These are phyloP conservation scores for Beauveria sp. DNA, from an alignment of 2,329 filamentous ascomycete genomes.

Conservation along the genomic window DNA sequence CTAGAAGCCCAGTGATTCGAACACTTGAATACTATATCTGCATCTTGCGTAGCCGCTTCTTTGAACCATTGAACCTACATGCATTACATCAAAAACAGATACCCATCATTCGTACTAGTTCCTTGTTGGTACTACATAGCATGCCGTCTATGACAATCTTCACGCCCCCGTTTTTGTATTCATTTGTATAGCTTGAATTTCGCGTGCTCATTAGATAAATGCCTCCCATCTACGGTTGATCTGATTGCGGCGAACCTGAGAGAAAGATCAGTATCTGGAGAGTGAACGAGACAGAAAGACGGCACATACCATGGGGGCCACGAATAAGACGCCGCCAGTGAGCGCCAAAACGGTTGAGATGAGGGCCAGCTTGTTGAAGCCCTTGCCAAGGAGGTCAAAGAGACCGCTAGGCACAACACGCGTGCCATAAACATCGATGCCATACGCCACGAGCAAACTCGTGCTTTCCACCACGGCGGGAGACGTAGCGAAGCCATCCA, in stretches of 20 bases:
- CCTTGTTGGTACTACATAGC: not conserved
- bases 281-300: not conserved
- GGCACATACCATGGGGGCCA: slow-evolving; percentile 75
- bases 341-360: slow-evolving; percentile 77
- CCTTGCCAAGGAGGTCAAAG: slow-evolving; percentile 89
- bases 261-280: slow-evolving; percentile 24
- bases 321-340: slow-evolving; percentile 63
- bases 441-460: slow-evolving; percentile 80
- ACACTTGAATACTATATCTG: no score
- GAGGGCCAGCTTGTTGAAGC: slow-evolving; percentile 86
- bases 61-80: not conserved
- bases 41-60: not conserved
- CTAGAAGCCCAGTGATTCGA: no score
- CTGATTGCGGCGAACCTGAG: slow-evolving; percentile 55
- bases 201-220: not conserved
- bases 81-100: not conserved
- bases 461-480: slow-evolving; percentile 87
- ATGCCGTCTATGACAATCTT: not conserved
- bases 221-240: slow-evolving; percentile 57
- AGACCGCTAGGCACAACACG: slow-evolving; percentile 77
- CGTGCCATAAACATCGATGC: slow-evolving; percentile 81
- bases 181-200: not conserved
- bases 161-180: not conserved
- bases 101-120: not conserved
- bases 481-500: slow-evolving; percentile 63